A percentile compares a stretch with the other conserved stretches of the same genome.
Conservation (phyloP, 495 filamentous ascomycete genomes). For the Rostrohypoxylon terebratum region DNA sequence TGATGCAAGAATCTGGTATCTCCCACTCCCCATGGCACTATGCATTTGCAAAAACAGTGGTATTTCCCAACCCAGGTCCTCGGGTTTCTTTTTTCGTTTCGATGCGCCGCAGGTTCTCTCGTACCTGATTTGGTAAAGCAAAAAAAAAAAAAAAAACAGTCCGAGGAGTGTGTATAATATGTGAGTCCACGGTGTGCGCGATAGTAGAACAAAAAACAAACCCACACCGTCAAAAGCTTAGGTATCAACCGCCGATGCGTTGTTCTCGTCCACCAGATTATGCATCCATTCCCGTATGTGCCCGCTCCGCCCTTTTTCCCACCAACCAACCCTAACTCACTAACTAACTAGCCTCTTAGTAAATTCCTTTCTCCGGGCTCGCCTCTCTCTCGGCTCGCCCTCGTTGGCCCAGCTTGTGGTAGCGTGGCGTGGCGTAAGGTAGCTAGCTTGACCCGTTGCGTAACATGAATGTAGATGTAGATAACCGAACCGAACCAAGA, state of each 20-base stretch:
- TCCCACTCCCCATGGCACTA: constrained; percentile 35
- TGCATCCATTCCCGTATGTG: constrained; percentile 34
- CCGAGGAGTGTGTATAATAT: neutral
- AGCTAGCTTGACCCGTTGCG: neutral
- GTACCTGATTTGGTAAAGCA: constrained; percentile 46
- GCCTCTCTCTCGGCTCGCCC: neutral
- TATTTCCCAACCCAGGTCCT: constrained; percentile 32
- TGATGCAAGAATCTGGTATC: constrained; percentile 49
- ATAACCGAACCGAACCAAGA: constrained; percentile 43
- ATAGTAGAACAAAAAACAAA: neutral
- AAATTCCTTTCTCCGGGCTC: neutral
- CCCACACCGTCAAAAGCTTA: neutral
- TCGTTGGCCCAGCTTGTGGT: too few species aligned
- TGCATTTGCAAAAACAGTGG: constrained; percentile 30
- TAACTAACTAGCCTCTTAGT: neutral
- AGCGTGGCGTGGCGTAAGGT: too few species aligned
- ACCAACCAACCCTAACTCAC: neutral
- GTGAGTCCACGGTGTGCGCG: too few species aligned
- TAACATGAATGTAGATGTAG: constrained; percentile 30
- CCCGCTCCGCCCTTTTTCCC: constrained; percentile 2
- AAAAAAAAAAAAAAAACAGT: constrained; percentile 4
- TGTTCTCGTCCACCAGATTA: constrained; percentile 38
- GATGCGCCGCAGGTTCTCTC: constrained; percentile 33
- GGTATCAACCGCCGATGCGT: constrained; percentile 21
- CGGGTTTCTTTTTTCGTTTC: constrained; percentile 25